These are phyloP conservation scores for Pulveroboletus sp. DNA, from an alignment of 1,284 basidiomycete genomes.

Conservation along the genomic window DNA sequence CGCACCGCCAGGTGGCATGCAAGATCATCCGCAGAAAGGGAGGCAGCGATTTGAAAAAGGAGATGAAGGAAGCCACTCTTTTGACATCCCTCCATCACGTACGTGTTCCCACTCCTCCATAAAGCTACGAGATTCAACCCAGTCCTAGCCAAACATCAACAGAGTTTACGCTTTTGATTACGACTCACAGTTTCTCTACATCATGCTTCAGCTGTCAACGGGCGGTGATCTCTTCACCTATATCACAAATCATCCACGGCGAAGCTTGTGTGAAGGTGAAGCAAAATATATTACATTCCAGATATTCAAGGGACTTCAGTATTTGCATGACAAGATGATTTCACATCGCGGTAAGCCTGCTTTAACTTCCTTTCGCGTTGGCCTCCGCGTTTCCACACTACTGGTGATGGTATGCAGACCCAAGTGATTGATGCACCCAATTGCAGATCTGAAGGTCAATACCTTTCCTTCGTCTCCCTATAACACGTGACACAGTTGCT, in stretches of 20 bases:
- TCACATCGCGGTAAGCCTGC: constrained; percentile 70
- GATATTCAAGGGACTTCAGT: constrained; percentile 68
- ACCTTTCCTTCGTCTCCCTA: not conserved
- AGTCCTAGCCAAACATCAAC: constrained; percentile 75
- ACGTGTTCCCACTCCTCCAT: constrained; percentile 22
- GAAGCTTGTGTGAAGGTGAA: constrained; percentile 72
- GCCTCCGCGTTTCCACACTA: not conserved
- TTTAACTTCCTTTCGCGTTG: not conserved
- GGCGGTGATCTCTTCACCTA: constrained; percentile 88
- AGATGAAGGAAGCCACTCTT: constrained; percentile 77
- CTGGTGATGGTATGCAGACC: not conserved
- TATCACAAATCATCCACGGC: constrained; percentile 59
- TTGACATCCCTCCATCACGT: constrained; percentile 72
- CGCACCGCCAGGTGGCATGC: constrained; percentile 75
- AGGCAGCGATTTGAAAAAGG: constrained; percentile 55
- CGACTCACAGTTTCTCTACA: constrained; percentile 69
- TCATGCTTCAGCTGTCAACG: constrained; percentile 83
- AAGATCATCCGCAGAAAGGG: constrained; percentile 72
- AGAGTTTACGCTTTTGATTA: constrained; percentile 70
- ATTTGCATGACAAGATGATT: constrained; percentile 73
- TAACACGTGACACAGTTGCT: not conserved
- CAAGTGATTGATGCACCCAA: not conserved
- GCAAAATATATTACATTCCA: constrained; percentile 85
- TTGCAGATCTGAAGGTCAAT: constrained; percentile 69
- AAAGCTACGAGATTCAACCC: not conserved